These are phyloP conservation scores for Arachnomyces sp. DNA, from an alignment of 2,329 filamentous ascomycete species.

Conservation along the genomic window DNA sequence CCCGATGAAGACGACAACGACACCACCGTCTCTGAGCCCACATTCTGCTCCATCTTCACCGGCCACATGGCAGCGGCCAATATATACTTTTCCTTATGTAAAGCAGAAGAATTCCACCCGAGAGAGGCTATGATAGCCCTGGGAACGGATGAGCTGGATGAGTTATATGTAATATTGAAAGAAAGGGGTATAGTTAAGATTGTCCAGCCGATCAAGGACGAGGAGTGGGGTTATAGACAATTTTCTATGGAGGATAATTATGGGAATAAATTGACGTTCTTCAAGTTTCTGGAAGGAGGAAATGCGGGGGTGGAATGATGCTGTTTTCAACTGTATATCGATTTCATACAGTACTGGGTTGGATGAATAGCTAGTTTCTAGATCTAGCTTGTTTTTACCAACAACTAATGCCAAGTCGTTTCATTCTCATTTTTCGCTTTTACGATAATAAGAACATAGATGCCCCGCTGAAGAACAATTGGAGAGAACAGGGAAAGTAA, in stretches of 20 bases:
- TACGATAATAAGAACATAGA: no score
- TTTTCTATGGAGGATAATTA: slow-evolving; percentile 11
- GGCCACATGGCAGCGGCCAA: slow-evolving; percentile 15
- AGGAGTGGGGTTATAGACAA: slow-evolving; percentile 13
- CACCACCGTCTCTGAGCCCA: slow-evolving; percentile 2
- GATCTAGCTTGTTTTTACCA: no score
- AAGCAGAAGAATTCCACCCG: slow-evolving; percentile 6
- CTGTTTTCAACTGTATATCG: no score
- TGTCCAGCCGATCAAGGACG: slow-evolving; percentile 7
- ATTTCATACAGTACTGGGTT: no score
- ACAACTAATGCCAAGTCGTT: no score
- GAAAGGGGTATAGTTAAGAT: slow-evolving; percentile 10
- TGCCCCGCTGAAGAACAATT: no score
- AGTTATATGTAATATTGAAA: slow-evolving; percentile 11
- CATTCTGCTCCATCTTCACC: slow-evolving; percentile 15
- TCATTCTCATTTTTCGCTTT: no score
- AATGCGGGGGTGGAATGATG: slow-evolving; percentile 10
- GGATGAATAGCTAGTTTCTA: no score
- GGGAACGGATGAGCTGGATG: slow-evolving; percentile 13
- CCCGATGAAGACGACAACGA: slow-evolving; percentile 9
- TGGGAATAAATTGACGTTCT: slow-evolving; percentile 13
- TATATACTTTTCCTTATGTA: slow-evolving; percentile 14
- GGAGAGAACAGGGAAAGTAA: no score
- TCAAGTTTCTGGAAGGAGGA: slow-evolving; percentile 13
- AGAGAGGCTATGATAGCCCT: slow-evolving; percentile 14